These are phyloP conservation scores for Neopestalotiopsis clavispora DNA, from an alignment of 2,329 filamentous ascomycete species.

Conservation along the genomic window DNA sequence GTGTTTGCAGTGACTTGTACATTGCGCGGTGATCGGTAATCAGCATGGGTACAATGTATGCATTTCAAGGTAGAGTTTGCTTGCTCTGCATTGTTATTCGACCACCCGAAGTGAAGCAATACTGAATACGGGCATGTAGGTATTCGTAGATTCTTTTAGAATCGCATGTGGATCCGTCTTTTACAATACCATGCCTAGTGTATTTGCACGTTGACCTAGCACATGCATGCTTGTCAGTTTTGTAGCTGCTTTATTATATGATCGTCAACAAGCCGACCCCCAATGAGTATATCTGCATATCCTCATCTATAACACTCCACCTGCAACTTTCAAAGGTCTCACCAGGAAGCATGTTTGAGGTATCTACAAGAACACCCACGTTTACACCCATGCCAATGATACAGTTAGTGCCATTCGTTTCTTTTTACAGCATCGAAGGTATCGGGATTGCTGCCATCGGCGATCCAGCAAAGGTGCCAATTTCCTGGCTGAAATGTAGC, in stretches of 20 bases:
- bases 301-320: not conserved
- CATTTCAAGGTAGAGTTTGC: not conserved
- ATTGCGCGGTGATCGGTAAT: not conserved
- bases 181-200: not conserved
- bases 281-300: slow-evolving; percentile 1
- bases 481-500: not conserved
- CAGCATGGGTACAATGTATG: not conserved
- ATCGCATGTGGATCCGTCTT: not conserved
- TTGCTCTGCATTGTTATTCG: no score
- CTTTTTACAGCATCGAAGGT: not conserved
- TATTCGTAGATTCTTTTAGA: not conserved
- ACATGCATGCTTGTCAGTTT: not conserved
- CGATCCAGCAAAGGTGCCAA: not conserved
- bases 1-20: not conserved
- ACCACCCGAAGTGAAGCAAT: no score
- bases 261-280: not conserved
- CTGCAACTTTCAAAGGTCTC: not conserved
- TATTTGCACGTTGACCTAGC: not conserved
- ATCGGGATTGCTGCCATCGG: not conserved
- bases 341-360: not conserved
- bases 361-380: not conserved
- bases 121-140: no score
- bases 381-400: not conserved
- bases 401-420: not conserved
- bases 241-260: not conserved